These are phyloP conservation scores for Solanum phureja DNA, from an alignment of 257 asterid genomes.

Conservation along the genomic window DNA sequence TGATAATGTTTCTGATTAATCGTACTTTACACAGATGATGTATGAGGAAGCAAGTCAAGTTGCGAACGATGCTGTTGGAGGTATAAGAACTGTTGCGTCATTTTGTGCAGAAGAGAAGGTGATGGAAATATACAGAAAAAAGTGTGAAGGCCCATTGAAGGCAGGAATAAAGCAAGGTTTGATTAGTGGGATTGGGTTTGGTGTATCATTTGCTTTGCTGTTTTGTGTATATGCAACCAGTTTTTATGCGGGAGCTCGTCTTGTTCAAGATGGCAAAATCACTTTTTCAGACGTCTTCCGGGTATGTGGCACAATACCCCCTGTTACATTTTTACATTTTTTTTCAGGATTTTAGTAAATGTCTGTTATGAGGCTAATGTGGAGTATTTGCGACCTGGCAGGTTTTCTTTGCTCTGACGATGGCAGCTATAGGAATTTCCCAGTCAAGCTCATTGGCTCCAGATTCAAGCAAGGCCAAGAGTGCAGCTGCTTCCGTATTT, in stretches of 20 bases:
- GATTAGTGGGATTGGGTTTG: constrained; percentile 43
- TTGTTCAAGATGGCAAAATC: constrained; percentile 57
- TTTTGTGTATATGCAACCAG: constrained; percentile 70
- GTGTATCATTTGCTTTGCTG: constrained; percentile 47
- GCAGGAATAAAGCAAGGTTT: neutral
- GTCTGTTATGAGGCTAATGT: neutral
- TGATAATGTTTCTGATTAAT: neutral
- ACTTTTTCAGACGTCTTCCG: constrained; percentile 68
- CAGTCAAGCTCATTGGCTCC: constrained; percentile 84
- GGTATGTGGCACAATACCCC: constrained; percentile 23
- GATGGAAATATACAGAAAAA: neutral
- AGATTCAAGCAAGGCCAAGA: constrained; percentile 77
- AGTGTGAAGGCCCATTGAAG: constrained; percentile 1
- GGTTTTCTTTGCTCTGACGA: constrained; percentile 82
- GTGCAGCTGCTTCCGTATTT: constrained; percentile 67
- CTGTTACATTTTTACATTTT: neutral
- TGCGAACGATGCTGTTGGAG: constrained; percentile 1
- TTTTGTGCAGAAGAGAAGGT: constrained; percentile 5
- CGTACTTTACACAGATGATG: neutral
- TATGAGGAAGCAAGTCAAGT: constrained; percentile 3
- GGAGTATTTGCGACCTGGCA: constrained; percentile 17
- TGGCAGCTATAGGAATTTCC: constrained; percentile 80
- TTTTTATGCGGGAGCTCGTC: constrained; percentile 86
- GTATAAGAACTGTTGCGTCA: constrained; percentile 1
- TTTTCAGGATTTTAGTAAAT: neutral